A percentile compares a stretch with the other conserved stretches of the same genome.
These are phyloP conservation scores for sweet orange (Citrus sinensis) DNA, from an alignment of 345 rosid species.

Conservation along the genomic window DVS_A1.0 CM039163.1:48756501-48757000, in stretches of 20 bases:
- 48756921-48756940: constrained; percentile 11
- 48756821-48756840: constrained; percentile 27
- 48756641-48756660: constrained; percentile 31
- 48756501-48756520: constrained; percentile 52
- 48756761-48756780: constrained; percentile 30
- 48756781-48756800: constrained; percentile 36
- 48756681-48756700: constrained; percentile 8
- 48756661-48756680: constrained; percentile 40
- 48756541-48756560: constrained; percentile 50
- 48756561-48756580: constrained; percentile 54
- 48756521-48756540: constrained; percentile 33
- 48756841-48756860: constrained; percentile 40
- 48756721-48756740: constrained; percentile 66
- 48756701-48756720: constrained; percentile 46
- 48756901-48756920: constrained; percentile 34
- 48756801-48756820: constrained; percentile 49
- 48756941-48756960: not conserved
- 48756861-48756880: constrained; percentile 42
- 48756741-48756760: constrained; percentile 65
- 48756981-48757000: not conserved
- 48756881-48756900: constrained; percentile 26
- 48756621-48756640: constrained; percentile 53
- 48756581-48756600: constrained; percentile 31
- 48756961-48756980: not conserved
- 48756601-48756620: constrained; percentile 46